Percentiles rank a stretch among this genome's conserved stretches.
phyloP scores from a whole-genome alignment of 768 basidiomycete genomes.

The Hemileccinum impolitum region DNA sequence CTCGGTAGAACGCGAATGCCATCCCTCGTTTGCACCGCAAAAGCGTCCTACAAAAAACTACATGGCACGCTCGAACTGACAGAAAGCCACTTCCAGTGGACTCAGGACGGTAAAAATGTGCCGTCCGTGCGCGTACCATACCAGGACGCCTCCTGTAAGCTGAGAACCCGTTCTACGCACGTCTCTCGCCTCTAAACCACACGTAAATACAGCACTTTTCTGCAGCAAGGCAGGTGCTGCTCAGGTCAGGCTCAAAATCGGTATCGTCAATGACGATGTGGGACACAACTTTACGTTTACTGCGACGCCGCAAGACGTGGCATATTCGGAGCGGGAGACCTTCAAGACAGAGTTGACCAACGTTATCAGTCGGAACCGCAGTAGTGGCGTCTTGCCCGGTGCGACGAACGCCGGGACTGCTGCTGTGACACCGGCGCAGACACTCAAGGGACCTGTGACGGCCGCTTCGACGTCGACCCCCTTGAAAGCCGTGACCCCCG shows the following conservation, averaged over 20 bases:
- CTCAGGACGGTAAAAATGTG: conserved; percentile 63
- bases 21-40: conserved; percentile 35
- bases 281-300: conserved; percentile 85
- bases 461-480: conserved; percentile 12
- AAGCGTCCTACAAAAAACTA: conserved; percentile 82
- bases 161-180: conserved; percentile 5
- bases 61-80: conserved; percentile 74
- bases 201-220: conserved; percentile 57
- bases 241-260: conserved; percentile 76
- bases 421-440: no score
- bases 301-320: conserved; percentile 52
- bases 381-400: no score
- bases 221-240: conserved; percentile 82
- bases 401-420: no score
- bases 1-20: no score
- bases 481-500: conserved; percentile 57
- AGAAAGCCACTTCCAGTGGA: conserved; percentile 73
- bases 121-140: conserved; percentile 63
- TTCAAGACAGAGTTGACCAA: conserved; percentile 74
- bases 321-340: no score
- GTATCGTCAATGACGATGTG: conserved; percentile 61
- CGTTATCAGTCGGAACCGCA: conserved; percentile 74
- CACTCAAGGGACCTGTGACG: conserved; percentile 25
- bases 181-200: not conserved
- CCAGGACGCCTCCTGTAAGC: conserved; percentile 57